Base-by-base conservation (phyloP, 163 green algal species). In the Picocystis sp. region DNA sequence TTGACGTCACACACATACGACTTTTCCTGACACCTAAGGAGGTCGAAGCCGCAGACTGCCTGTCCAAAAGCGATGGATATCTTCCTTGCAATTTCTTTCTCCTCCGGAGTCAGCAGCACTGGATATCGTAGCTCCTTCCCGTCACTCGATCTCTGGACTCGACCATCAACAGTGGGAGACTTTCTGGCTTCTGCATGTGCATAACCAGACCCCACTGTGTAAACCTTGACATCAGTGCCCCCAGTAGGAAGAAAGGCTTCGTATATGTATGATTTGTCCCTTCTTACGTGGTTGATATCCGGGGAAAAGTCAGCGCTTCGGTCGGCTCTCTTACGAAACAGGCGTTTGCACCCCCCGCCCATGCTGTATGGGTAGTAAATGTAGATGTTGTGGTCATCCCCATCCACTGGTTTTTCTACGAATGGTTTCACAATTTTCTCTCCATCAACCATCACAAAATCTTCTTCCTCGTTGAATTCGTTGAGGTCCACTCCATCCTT, bases 1-100 rank as follows among this genome's bases (percentile, higher is more conserved):
- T 98, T 98, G 33, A 98, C 90, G 57, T 98, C 90, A 62, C 90
- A 98, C 29, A 98, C 90, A 60, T 88, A 96, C 14, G 69, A 81
- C 47, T 63, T 63, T 22, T 79, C 81, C 34, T 81, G 70, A 55
- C 12, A 51, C 60, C 90, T 73, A 66, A 98, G 76, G 60, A 98
- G 75, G 74, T 98, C 90, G 65, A 98, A 98, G 33, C 90, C 90
- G 71, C 89, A 97, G 34, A 97, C 82, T 56, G 62, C 55, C 67
- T 96, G 89, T 1, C 82, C 78, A 69, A 96, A 97, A 0, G 87
- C 83, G 34, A 90, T 64, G 47, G 71, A 86, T 52, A 98, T 86
- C 62, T 83, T 84, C 41, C 84, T 75, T 19, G 89, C 84, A 48
- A 96, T 92, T 71, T 95, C 87, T 69, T 98, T 98, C 65, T 98